Evolutionary conservation across 257 asterid species (phyloP).

Genomic region (Plantago elongata): DNA sequence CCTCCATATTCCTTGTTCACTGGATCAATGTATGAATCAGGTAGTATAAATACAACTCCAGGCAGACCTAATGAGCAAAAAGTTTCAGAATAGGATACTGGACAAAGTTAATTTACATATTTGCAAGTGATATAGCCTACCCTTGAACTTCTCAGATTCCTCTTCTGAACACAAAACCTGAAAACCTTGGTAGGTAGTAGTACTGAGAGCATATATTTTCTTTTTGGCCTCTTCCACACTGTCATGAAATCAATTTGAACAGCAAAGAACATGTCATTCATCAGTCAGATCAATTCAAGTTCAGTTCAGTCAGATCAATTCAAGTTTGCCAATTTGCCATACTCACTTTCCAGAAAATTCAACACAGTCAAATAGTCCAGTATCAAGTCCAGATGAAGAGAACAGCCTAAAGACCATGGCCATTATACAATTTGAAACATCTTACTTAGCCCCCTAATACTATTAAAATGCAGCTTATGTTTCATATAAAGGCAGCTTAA

Average conservation of each 20-base stretch:
- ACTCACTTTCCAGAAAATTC: background rate
- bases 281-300: conserved; percentile 1
- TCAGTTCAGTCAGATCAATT: background rate
- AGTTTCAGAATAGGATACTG: conserved; percentile 12
- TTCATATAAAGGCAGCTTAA: too few species aligned
- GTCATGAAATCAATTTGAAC: conserved; percentile 21
- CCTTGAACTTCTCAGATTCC: conserved; percentile 70
- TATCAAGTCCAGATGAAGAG: too few species aligned
- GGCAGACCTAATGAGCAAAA: conserved; percentile 44
- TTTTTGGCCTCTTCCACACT: conserved; percentile 96
- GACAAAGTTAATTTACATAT: conserved; percentile 13
- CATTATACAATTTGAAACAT: too few species aligned
- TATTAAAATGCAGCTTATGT: too few species aligned
- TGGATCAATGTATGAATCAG: conserved; percentile 95
- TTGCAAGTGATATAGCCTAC: conserved; percentile 31
- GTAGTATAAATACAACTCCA: conserved; percentile 79
- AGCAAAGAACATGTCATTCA: conserved; percentile 1
- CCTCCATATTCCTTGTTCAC: conserved; percentile 94
- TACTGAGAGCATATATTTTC: conserved; percentile 83
- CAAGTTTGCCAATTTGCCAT: background rate
- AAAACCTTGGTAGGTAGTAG: conserved; percentile 81
- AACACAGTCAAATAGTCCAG: background rate
- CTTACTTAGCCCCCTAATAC: too few species aligned
- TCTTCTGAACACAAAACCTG: conserved; percentile 87
- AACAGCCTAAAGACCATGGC: too few species aligned